Evolutionary conservation across 176 grass and related monocot species (phyloP).

Genomic region (Secale cereale): DNA sequence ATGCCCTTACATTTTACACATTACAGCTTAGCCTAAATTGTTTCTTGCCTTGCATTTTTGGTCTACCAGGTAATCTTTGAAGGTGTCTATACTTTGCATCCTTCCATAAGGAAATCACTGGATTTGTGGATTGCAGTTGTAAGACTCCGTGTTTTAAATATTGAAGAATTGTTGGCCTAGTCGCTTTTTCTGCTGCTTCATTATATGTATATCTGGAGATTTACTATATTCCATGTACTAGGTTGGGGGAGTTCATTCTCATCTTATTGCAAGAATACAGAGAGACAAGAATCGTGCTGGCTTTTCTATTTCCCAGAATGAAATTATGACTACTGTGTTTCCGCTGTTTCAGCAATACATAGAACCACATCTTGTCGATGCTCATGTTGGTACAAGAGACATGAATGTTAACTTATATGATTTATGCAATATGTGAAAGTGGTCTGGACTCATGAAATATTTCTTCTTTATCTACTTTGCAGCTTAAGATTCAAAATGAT

Average conservation of each 20-base stretch:
- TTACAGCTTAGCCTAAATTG: background rate
- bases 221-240: slow-evolving; percentile 37
- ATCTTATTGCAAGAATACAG: slow-evolving; percentile 95
- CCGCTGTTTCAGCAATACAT: slow-evolving; percentile 95
- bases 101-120: slow-evolving; percentile 87
- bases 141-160: slow-evolving; percentile 37
- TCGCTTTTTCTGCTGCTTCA: slow-evolving; percentile 8
- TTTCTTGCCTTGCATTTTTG: slow-evolving; percentile 26
- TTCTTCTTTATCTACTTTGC: slow-evolving; percentile 23
- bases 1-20: background rate
- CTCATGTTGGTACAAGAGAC: slow-evolving; percentile 98
- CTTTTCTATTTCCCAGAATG: slow-evolving; percentile 83
- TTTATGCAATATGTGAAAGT: slow-evolving; percentile 1
- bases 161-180: slow-evolving; percentile 27
- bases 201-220: slow-evolving; percentile 10
- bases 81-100: slow-evolving; percentile 95
- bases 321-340: slow-evolving; percentile 98
- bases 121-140: slow-evolving; percentile 99
- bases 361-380: slow-evolving; percentile 99
- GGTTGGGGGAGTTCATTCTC: slow-evolving; percentile 98
- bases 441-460: slow-evolving; percentile 29
- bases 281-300: slow-evolving; percentile 90
- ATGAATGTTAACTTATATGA: slow-evolving; percentile 30
- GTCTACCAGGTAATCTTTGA: slow-evolving; percentile 89
- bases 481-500: slow-evolving; percentile 99